phyloP scores from a whole-genome alignment of 2,329 filamentous ascomycete genomes.

The Neurospora sp. region DNA sequence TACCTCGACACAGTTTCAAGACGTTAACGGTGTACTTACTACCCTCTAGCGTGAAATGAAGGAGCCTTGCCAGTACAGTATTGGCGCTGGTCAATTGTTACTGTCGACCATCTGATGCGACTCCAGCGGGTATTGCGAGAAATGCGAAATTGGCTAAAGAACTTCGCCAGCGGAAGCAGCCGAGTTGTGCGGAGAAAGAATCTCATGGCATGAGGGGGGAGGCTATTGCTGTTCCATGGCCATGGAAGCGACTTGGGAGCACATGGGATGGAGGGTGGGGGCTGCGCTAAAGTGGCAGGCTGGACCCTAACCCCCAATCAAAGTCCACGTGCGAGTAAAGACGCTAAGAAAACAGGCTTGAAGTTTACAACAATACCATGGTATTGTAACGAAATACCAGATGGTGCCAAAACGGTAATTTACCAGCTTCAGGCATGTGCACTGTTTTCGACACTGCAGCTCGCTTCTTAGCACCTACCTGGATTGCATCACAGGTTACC shows the following conservation, averaged over 20 bases:
- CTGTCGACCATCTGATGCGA: neutral
- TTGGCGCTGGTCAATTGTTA: neutral
- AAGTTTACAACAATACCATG: neutral
- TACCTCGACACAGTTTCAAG: neutral
- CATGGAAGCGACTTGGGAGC: neutral
- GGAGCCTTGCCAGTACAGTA: neutral
- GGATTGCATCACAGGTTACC: neutral
- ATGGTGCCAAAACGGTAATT: neutral
- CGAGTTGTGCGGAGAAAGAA: neutral
- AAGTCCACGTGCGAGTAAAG: neutral
- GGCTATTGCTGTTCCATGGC: neutral
- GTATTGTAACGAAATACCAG: neutral
- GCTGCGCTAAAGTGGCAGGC: neutral
- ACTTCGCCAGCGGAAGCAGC: neutral
- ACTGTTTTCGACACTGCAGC: neutral
- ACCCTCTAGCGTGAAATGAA: neutral
- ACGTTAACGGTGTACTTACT: neutral
- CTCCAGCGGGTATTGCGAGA: neutral
- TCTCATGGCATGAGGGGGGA: neutral
- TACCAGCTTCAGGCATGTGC: neutral
- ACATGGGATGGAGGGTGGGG: neutral
- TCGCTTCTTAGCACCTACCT: neutral
- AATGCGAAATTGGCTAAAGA: neutral
- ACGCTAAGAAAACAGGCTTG: neutral
- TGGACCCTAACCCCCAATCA: neutral